Conservation (phyloP, 208 protist genomes). For the Angomonas ambiguus region DNA sequence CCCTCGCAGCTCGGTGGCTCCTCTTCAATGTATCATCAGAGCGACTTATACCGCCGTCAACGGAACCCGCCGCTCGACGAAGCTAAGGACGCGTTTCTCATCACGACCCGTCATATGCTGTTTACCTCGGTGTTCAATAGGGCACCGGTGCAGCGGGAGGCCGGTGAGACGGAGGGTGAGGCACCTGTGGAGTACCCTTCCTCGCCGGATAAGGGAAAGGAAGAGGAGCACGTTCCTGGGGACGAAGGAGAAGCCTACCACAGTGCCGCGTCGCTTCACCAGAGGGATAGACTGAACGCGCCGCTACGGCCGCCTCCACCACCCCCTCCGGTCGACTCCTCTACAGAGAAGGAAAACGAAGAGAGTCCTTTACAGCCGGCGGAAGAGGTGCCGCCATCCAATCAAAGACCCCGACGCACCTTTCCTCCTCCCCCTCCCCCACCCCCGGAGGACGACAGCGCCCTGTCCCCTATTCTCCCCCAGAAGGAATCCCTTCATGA, state of each 20-base stretch:
- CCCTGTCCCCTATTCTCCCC: background rate
- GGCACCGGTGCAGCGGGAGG: background rate
- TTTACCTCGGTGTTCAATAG: constrained; percentile 1
- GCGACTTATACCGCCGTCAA: background rate
- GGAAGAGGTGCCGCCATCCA: no score
- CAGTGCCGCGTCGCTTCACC: no score
- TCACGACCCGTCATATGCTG: background rate
- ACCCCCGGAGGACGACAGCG: background rate
- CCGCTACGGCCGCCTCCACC: no score
- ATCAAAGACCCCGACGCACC: background rate
- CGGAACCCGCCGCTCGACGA: no score
- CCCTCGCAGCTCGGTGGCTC: background rate
- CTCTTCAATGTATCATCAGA: background rate
- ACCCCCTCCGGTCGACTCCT: background rate
- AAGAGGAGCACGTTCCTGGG: no score
- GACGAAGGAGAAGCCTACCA: no score
- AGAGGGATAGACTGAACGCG: no score
- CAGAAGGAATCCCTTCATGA: background rate
- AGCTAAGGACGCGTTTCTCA: background rate
- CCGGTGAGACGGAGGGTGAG: background rate
- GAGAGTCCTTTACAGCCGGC: no score
- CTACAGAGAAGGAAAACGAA: no score
- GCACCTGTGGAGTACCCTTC: no score
- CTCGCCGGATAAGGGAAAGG: background rate
- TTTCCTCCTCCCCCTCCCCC: background rate